Conservation (phyloP, 768 basidiomycete genomes). For the Agaricus bisporus region DNA sequence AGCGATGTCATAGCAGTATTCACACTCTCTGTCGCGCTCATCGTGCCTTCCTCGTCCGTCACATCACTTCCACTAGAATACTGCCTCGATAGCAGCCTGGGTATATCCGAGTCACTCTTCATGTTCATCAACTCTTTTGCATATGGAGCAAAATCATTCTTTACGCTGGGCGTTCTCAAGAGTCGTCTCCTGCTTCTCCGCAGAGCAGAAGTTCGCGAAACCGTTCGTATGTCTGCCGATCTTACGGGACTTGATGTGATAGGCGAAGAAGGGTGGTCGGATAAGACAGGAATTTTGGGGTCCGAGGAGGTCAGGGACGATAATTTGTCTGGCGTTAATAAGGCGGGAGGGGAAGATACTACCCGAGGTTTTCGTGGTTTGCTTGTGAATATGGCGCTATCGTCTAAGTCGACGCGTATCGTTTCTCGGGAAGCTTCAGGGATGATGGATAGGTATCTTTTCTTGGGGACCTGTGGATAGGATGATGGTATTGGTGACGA, state of each 20-base stretch:
- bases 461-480: conserved; percentile 12
- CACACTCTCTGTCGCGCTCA: not conserved
- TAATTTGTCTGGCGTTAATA: conserved; percentile 1
- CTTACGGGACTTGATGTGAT: not conserved
- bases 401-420: conserved; percentile 5
- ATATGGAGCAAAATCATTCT: conserved; percentile 25
- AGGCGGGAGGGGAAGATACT: conserved; percentile 1
- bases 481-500: not conserved
- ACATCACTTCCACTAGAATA: conserved; percentile 2
- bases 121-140: conserved; percentile 14
- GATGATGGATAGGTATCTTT: conserved; percentile 17
- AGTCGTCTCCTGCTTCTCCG: conserved; percentile 23
- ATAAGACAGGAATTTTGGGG: not conserved
- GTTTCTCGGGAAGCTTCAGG: conserved; percentile 21
- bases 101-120: conserved; percentile 7
- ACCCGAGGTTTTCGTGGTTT: conserved; percentile 10
- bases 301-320: not conserved
- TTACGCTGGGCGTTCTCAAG: conserved; percentile 31
- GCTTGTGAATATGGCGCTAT: not conserved
- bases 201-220: conserved; percentile 17
- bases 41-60: conserved; percentile 2
- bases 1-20: conserved; percentile 12
- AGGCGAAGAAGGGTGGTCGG: conserved; percentile 1
- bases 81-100: conserved; percentile 9
- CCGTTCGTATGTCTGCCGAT: not conserved